These are phyloP conservation scores for Cladosporium velox DNA, from an alignment of 2,329 filamentous ascomycete genomes.

Conservation along the genomic window DNA sequence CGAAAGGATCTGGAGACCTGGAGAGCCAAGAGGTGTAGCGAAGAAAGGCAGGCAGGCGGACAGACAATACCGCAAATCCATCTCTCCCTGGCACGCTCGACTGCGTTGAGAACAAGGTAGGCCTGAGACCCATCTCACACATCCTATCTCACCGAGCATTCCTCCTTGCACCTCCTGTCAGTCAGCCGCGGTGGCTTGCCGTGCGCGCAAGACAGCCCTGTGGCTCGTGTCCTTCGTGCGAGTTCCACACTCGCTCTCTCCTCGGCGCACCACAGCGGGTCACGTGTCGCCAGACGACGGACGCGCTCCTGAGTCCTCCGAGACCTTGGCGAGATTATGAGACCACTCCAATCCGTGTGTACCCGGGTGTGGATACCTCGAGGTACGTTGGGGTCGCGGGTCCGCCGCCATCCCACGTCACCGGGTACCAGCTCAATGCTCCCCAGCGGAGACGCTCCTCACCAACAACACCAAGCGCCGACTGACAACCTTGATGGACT, in stretches of 20 bases:
- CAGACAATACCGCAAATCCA: neutral
- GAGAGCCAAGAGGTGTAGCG: conserved; percentile 8
- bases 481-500: neutral
- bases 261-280: conserved; percentile 12
- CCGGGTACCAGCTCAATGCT: conserved; percentile 4
- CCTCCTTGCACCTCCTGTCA: neutral
- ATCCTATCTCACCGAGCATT: conserved; percentile 10
- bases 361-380: conserved; percentile 17
- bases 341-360: conserved; percentile 9
- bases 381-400: conserved; percentile 1
- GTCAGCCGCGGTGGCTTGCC: conserved; percentile 6
- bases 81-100: neutral
- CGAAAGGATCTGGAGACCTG: neutral
- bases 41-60: neutral
- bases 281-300: conserved; percentile 9
- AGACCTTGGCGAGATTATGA: conserved; percentile 16
- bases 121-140: conserved; percentile 1
- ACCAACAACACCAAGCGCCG: conserved; percentile 9
- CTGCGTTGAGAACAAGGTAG: neutral
- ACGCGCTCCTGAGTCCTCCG: neutral
- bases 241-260: conserved; percentile 18
- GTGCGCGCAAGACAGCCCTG: conserved; percentile 17
- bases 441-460: conserved; percentile 4
- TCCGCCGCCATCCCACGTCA: conserved; percentile 8
- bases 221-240: conserved; percentile 13